A percentile compares a stretch with the other conserved stretches of the same genome.
These are phyloP conservation scores for Iris macrosiphon DNA, from an alignment of 106 monocot genomes.

Conservation along the genomic window DNA sequence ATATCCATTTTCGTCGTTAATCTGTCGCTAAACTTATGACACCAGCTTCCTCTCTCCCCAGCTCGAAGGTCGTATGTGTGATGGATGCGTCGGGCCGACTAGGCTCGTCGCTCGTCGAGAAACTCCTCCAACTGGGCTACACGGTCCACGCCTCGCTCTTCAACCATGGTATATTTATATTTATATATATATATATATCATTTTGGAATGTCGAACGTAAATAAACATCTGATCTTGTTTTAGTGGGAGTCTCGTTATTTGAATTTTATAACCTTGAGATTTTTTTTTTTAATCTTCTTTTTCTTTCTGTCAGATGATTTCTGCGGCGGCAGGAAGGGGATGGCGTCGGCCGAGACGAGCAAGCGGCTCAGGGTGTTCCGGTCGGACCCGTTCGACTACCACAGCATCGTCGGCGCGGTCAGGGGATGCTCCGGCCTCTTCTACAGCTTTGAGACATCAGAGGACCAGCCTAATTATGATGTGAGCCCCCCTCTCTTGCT, in stretches of 20 bases:
- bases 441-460: conserved; percentile 61
- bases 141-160: conserved; percentile 72
- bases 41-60: conserved; percentile 10
- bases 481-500: conserved; percentile 34
- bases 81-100: conserved; percentile 65
- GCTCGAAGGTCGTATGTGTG: conserved; percentile 61
- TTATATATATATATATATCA: too few species aligned
- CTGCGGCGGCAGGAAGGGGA: conserved; percentile 9
- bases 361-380: conserved; percentile 49
- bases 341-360: conserved; percentile 11
- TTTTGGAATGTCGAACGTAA: too few species aligned
- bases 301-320: neutral
- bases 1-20: neutral
- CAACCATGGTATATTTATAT: conserved; percentile 24
- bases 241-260: neutral
- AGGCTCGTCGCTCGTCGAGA: conserved; percentile 53
- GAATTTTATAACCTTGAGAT: neutral
- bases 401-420: conserved; percentile 72
- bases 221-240: too few species aligned
- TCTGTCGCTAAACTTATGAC: conserved; percentile 9
- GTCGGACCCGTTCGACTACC: conserved; percentile 76
- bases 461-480: conserved; percentile 45
- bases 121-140: conserved; percentile 67
- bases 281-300: neutral
- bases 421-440: conserved; percentile 81